Conservation (phyloP, 176 grass and related monocot genomes). For the Thalia dealbata region DNA sequence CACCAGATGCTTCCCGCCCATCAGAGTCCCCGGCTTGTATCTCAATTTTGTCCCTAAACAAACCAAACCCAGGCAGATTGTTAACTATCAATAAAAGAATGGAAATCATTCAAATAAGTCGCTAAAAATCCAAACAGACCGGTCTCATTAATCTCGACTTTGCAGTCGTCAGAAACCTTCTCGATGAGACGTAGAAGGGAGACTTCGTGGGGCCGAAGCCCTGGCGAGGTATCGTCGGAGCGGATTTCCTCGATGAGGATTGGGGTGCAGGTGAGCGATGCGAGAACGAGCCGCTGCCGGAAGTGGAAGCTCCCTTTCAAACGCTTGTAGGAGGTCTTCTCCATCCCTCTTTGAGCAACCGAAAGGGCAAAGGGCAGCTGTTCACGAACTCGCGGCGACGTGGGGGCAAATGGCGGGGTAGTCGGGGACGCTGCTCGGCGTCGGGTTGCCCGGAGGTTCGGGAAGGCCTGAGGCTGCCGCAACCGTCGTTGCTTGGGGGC, state of each 20-base stretch:
- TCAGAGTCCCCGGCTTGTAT: constrained; percentile 57
- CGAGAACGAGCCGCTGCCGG: constrained; percentile 69
- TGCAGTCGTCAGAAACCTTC: constrained; percentile 64
- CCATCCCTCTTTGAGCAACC: constrained; percentile 15
- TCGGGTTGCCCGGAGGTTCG: no score
- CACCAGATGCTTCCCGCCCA: constrained; percentile 46
- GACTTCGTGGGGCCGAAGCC: constrained; percentile 59
- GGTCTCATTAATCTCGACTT: constrained; percentile 67
- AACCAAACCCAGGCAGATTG: background rate
- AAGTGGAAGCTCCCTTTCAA: constrained; percentile 53
- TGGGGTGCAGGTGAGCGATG: constrained; percentile 50
- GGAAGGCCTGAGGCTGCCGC: no score
- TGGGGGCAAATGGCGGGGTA: no score
- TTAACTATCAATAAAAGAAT: background rate
- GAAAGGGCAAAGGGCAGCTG: no score
- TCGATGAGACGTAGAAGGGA: constrained; percentile 78
- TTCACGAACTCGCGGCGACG: no score
- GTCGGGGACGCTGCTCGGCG: no score
- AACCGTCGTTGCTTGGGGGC: no score
- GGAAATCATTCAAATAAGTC: background rate
- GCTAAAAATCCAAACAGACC: constrained; percentile 15
- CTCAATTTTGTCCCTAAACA: constrained; percentile 59
- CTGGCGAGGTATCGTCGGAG: constrained; percentile 45
- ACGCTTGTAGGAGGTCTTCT: constrained; percentile 21
- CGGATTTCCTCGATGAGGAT: constrained; percentile 69